Base-by-base conservation (phyloP, 768 basidiomycete species). In the Mycena metata region DNA sequence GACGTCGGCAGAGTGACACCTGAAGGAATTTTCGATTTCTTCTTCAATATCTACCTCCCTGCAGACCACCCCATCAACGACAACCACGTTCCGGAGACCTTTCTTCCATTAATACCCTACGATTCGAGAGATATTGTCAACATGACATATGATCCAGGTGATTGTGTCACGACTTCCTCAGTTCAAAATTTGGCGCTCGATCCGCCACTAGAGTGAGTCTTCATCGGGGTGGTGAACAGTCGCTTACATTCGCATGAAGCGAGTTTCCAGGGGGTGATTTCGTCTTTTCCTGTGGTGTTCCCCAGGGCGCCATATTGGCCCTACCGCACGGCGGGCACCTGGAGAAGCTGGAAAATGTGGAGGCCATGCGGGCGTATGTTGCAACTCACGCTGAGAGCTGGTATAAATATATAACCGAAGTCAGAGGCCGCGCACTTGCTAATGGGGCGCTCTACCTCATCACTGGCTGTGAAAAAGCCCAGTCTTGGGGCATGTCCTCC, bases 31-130 rank as follows among this genome's bases (percentile, higher is more conserved):
- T 81, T 80, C 26, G 79, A 78, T 41, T 67, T 76, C 33, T 74
- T 81, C 41, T 82, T 82, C 72, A 80, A 80, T 60, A 68, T 80
- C 24, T 78, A 75, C 42, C 58, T 76, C 3, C 70, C 79, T 47
- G 42, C 51, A 24, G 57, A 51, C 45, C 58, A 77, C 58, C 74
- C 76, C 43, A 68, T 79, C 52, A 73, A 80, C 42, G 58, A 39
- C 6, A 66, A 64, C 8, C 68, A 39, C 9, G 39, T 81, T n/a
- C 79, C 81, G 0, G 74, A 69, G 3, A 69, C 65, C 36, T 80
- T 80, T 41, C 62, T 5, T 23, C 73, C 67, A 0, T 16, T 71
- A 30, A 1, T 10, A 8, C 21, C 9, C 2, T 47, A 33, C 47
- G 6, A 6, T 39, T 23, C n/a, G 36, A 13, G 60, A 30, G 56